These are phyloP conservation scores for Ascochyta clinopodiicola DNA, from an alignment of 2,329 filamentous ascomycete species.

Conservation along the genomic window DNA sequence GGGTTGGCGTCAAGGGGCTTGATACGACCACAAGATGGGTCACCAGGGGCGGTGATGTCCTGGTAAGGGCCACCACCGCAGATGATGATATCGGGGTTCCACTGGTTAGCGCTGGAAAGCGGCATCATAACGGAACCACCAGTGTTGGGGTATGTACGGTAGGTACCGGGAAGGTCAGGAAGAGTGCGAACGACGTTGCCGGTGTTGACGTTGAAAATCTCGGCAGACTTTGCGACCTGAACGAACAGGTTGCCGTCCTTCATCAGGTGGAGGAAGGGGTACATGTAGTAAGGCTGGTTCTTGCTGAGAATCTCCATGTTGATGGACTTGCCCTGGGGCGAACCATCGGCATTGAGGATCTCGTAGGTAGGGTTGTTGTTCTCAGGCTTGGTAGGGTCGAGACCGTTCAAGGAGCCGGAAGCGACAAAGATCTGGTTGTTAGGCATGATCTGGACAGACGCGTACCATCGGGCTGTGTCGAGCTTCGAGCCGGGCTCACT, in stretches of 20 bases:
- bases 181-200: conserved; percentile 55
- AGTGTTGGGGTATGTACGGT: conserved; percentile 67
- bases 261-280: conserved; percentile 67
- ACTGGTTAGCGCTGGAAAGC: conserved; percentile 59
- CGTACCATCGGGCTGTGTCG: conserved; percentile 65
- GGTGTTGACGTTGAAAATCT: conserved; percentile 60
- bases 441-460: conserved; percentile 64
- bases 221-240: conserved; percentile 62
- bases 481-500: conserved; percentile 63
- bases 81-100: conserved; percentile 62
- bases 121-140: conserved; percentile 65
- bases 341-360: conserved; percentile 59
- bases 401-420: conserved; percentile 65
- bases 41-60: conserved; percentile 64
- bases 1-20: conserved; percentile 57
- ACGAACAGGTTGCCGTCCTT: conserved; percentile 64
- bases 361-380: conserved; percentile 72
- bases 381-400: conserved; percentile 59
- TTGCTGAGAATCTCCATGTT: conserved; percentile 61
- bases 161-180: conserved; percentile 62
- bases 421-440: conserved; percentile 66
- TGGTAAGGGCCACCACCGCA: conserved; percentile 67
- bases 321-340: conserved; percentile 56
- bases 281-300: conserved; percentile 70
- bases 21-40: conserved; percentile 65